Base-by-base conservation (phyloP, 176 grass and related monocot species). In the bread wheat (Triticum aestivum) region DNA sequence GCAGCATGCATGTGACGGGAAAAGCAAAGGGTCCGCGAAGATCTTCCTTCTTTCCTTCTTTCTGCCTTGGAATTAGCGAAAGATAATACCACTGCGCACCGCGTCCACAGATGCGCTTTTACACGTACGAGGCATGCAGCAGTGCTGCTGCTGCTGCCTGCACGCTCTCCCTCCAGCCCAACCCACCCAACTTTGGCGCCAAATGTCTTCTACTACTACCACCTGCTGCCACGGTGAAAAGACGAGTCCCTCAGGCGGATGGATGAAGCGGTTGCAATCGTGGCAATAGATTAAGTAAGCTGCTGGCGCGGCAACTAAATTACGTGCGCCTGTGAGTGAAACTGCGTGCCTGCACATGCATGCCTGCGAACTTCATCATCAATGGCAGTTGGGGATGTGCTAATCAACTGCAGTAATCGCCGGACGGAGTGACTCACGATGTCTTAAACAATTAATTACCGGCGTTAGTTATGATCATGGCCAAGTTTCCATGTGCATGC, bases 401-500 rank as follows among this genome's bases (percentile, higher is more conserved):
- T 52, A 51, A 75, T 74, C 41, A 74, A 47, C 9, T 9, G 2
- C 45, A 51, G 42, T 75, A 47, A 74, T 17, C 72, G 27, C 72
- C 4, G 23, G 42, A 75, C 72, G 9, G 42, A 76, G 8, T 69
- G 67, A 71, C 68, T 21, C 3, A 71, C 73, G 8, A 52, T 75
- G 49, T 30, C 45, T 32, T 76, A 9, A 12, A 54, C 8, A 47
- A 74, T 42, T 74, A 14, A 8, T 8, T 24, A 47, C 70, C n/a
- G 4, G 20, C 37, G 42, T 62, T 75, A 69, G 41, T 23, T 39
- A 64, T 66, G 62, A 11, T 65, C 34, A 9, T 61, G 11, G 5
- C 3, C 69, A 26, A 26, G 34, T 29, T 82, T 70, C 17, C 72
- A 82, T n/a, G 37, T 51, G 72, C 52, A 86, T 75, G 71, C 88